phyloP scores from a whole-genome alignment of 345 rosid species.

The Citrus inodora region DNA sequence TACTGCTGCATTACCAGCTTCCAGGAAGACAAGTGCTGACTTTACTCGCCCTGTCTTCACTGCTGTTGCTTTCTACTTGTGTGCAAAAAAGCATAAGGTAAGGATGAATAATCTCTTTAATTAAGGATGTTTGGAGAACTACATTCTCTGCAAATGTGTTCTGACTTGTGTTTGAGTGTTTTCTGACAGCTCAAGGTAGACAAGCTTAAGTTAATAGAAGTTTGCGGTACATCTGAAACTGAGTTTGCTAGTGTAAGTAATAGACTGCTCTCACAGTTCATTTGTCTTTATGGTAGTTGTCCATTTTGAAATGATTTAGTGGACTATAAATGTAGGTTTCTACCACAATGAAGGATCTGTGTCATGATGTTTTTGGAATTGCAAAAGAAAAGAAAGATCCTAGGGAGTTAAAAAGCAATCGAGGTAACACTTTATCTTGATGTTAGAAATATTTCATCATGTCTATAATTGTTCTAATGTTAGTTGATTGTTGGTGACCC shows the following conservation, averaged over 20 bases:
- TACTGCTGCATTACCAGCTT: conserved; percentile 65
- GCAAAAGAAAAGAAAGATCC: conserved; percentile 49
- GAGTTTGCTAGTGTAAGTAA: conserved; percentile 77
- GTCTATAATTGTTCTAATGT: background rate
- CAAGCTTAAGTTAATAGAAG: conserved; percentile 76
- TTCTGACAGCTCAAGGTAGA: conserved; percentile 77
- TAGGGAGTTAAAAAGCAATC: conserved; percentile 52
- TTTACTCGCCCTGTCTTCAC: conserved; percentile 79
- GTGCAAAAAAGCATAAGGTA: conserved; percentile 81
- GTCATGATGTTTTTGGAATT: conserved; percentile 52
- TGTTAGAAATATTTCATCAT: background rate
- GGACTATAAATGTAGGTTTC: conserved; percentile 38
- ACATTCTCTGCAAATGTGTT: background rate
- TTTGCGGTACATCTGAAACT: conserved; percentile 85
- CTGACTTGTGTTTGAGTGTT: background rate
- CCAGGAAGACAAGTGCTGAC: conserved; percentile 69
- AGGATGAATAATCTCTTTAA: background rate
- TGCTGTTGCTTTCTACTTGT: conserved; percentile 84
- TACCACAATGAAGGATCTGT: conserved; percentile 63
- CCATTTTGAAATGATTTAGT: background rate
- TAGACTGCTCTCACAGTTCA: background rate
- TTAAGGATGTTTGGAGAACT: background rate
- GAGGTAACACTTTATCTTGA: conserved; percentile 29
- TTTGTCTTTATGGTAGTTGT: background rate
- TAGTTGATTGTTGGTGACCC: background rate